phyloP scores from a whole-genome alignment of 805 yeast genomes.

The Candida germanica region DNA sequence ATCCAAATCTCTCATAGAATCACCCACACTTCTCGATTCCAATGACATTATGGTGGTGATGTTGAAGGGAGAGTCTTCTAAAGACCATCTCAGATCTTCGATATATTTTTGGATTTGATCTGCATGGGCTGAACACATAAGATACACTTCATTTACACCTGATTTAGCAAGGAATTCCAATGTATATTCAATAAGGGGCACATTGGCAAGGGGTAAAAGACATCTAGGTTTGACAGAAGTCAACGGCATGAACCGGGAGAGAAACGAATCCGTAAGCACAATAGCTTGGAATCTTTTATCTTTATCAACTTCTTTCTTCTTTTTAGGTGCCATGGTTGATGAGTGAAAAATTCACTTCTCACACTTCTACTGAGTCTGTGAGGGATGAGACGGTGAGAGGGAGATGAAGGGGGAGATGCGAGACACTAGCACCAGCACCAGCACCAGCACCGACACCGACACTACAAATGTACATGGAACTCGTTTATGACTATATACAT shows the following conservation, averaged over 20 bases:
- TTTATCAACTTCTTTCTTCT: constrained; percentile 56
- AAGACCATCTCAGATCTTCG: constrained; percentile 64
- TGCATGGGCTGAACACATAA: constrained; percentile 89
- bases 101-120: constrained; percentile 83
- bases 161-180: constrained; percentile 90
- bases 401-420: background rate
- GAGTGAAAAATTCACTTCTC: background rate
- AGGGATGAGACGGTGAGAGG: background rate
- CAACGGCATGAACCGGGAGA: constrained; percentile 89
- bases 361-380: background rate
- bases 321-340: constrained; percentile 52
- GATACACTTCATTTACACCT: constrained; percentile 82
- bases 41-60: constrained; percentile 77
- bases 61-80: constrained; percentile 73
- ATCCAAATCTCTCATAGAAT: constrained; percentile 94
- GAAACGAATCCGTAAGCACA: constrained; percentile 90
- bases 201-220: constrained; percentile 85
- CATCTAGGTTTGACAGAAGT: constrained; percentile 87
- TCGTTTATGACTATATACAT: no score
- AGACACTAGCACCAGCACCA: background rate
- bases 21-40: constrained; percentile 91
- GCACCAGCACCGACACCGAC: background rate
- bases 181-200: constrained; percentile 92
- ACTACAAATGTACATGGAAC: no score
- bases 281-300: constrained; percentile 88